Percentiles rank a stretch among this genome's conserved stretches.
These are phyloP conservation scores for Petrea volubilis DNA, from an alignment of 257 asterid species.

Conservation along the genomic window DNA sequence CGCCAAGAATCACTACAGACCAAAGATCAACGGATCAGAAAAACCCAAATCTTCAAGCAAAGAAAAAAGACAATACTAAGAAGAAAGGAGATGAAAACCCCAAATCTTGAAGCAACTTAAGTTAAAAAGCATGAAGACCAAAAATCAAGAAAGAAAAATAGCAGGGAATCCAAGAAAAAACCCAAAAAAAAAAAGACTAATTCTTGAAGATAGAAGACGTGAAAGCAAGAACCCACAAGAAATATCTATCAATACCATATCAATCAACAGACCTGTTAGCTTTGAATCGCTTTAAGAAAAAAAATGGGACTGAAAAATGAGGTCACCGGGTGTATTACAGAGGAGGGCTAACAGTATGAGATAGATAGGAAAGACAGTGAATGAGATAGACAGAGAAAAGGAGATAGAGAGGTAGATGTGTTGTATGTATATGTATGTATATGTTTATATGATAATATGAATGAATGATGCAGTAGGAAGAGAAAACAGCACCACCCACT, in stretches of 20 bases:
- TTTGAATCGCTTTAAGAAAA: background rate
- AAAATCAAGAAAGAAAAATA: slow-evolving; percentile 8
- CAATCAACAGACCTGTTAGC: slow-evolving; percentile 15
- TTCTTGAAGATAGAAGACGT: background rate
- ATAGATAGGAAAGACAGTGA: background rate
- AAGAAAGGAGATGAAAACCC: background rate
- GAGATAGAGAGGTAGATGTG: background rate
- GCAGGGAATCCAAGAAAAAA: background rate
- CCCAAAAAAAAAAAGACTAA: slow-evolving; percentile 4
- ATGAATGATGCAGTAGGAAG: slow-evolving; percentile 9
- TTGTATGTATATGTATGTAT: background rate
- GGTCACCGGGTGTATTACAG: background rate
- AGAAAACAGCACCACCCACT: slow-evolving; percentile 75
- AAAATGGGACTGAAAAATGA: slow-evolving; percentile 6
- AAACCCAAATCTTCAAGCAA: slow-evolving; percentile 6
- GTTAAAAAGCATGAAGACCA: background rate
- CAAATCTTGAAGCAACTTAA: background rate
- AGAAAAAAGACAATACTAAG: background rate
- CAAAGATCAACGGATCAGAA: background rate
- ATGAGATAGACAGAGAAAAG: background rate
- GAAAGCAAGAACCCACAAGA: slow-evolving; percentile 9
- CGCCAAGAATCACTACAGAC: background rate
- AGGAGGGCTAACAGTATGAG: background rate
- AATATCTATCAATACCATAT: background rate
- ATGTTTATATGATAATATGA: no score